phyloP scores from a whole-genome alignment of 2,329 filamentous ascomycete species.

The Aspergillus cejpii region DNA sequence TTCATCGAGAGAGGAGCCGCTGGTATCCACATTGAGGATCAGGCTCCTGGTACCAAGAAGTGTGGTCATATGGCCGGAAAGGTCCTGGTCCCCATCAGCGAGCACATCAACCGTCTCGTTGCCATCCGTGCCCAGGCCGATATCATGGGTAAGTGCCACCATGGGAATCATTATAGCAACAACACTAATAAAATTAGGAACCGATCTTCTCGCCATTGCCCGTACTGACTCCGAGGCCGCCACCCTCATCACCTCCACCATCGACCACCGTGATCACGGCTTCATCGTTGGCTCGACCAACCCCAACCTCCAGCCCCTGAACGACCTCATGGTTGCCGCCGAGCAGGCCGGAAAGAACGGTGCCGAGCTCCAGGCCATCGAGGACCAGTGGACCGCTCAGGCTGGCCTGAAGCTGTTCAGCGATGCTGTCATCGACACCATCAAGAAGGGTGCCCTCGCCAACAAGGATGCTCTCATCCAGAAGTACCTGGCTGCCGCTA shows the following conservation, averaged over 20 bases:
- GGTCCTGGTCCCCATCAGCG: conserved; percentile 89
- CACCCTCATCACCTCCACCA: conserved; percentile 92
- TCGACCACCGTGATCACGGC: conserved; percentile 88
- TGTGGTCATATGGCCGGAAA: conserved; percentile 99
- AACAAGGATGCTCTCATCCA: conserved; percentile 63
- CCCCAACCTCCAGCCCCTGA: conserved; percentile 71
- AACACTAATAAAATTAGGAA: conserved; percentile 44
- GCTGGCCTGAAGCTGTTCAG: conserved; percentile 82
- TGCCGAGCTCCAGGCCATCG: conserved; percentile 75
- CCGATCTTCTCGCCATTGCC: conserved; percentile 82
- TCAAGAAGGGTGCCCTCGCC: conserved; percentile 57
- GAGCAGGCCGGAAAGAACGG: conserved; percentile 77
- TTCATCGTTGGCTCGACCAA: conserved; percentile 92
- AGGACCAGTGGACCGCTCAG: conserved; percentile 76
- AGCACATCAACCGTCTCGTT: conserved; percentile 96
- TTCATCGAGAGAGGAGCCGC: conserved; percentile 95
- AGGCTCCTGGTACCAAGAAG: conserved; percentile 97
- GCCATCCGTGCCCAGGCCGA: conserved; percentile 96
- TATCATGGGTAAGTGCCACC: conserved; percentile 70
- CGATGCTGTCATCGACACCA: conserved; percentile 77
- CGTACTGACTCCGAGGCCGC: conserved; percentile 96
- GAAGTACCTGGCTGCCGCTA: conserved; percentile 60
- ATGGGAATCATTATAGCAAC: neutral
- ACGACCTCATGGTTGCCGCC: conserved; percentile 83
- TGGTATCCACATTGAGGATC: conserved; percentile 97